Conservation (phyloP, 1,284 basidiomycete genomes). For the Fomitiporia mediterranea region DNA sequence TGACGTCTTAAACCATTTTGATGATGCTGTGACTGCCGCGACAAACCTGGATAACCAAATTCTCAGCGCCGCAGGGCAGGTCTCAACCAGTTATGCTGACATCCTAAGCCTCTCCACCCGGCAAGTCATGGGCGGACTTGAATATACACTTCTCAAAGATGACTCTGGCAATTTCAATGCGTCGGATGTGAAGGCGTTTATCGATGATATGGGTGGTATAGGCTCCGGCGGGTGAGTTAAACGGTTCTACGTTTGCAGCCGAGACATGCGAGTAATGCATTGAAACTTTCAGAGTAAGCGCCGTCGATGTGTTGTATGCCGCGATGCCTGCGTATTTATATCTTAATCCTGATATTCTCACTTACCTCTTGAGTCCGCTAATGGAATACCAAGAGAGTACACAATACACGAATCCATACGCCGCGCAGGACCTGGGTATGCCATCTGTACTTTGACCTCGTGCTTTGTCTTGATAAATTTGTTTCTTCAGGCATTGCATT, state of each 20-base stretch:
- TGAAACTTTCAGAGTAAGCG: constrained; percentile 34
- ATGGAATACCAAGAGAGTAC: constrained; percentile 37
- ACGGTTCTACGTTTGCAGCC: not conserved
- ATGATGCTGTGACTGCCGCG: constrained; percentile 29
- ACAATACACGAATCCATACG: constrained; percentile 30
- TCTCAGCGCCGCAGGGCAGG: constrained; percentile 26
- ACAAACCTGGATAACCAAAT: constrained; percentile 35
- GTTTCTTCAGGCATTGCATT: constrained; percentile 28
- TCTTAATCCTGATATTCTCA: constrained; percentile 38
- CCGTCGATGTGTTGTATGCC: constrained; percentile 45
- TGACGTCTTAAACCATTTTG: constrained; percentile 37
- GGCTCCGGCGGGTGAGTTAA: constrained; percentile 9
- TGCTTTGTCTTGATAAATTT: not conserved
- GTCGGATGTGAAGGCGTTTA: constrained; percentile 23
- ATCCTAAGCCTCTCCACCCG: constrained; percentile 36
- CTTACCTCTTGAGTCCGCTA: constrained; percentile 40
- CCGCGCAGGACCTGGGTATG: constrained; percentile 38
- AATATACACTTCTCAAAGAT: constrained; percentile 33
- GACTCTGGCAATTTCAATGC: constrained; percentile 27
- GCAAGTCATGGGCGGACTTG: constrained; percentile 38
- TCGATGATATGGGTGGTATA: constrained; percentile 12
- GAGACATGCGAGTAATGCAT: not conserved
- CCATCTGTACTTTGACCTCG: not conserved
- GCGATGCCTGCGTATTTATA: constrained; percentile 44
- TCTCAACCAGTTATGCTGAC: constrained; percentile 36